Evolutionary conservation across 2,329 filamentous ascomycete genomes (phyloP), one percentile per base, ranked within the genome.

Genomic region (Westerdykella aurantiaca): DNA sequence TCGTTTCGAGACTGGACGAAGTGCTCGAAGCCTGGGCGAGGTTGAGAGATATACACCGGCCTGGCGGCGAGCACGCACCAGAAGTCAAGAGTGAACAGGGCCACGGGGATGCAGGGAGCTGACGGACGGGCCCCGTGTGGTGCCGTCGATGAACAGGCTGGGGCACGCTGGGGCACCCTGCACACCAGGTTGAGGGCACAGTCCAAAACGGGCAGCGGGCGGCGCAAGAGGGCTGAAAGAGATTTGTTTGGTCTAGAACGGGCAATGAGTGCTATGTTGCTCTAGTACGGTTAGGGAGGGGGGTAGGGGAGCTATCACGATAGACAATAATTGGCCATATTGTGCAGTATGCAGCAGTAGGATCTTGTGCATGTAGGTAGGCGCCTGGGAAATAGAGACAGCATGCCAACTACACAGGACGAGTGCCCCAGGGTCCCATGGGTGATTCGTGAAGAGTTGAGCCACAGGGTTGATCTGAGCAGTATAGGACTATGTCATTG

Each of bases 51-150:
- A 58, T 55, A 56, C 38, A 9, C 13, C 6, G n/a, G 37, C 46
- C 53, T 49, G 44, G 37, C 51, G 45, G 45, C 42, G 50, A 56
- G 62, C 63, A 67, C 64, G 60, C 51, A 64, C 61, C 61, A 64
- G 34, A 56, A 53, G 58, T 58, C 61, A 64, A 34, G 56, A 53
- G 58, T 58, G 50, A 53, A 44, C 31, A 45, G 48, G 42, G 14
- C 49, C 51, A 50, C 25, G 25, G 25, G 25, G 25, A 29, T 4
- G 58, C 55, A 50, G 50, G 48, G 50, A 57, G 57, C 29, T 41
- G 42, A 44, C 33, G 34, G 22, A 23, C 50, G 51, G 50, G 51
- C 50, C 54, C 46, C 53, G 56, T 50, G 53, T 48, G 45, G 43
- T 44, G 45, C 48, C 43, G 44, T 57, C 47, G 45, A 48, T 45